Base-by-base conservation (phyloP, 768 basidiomycete species). In the Calocybe indica region DNA sequence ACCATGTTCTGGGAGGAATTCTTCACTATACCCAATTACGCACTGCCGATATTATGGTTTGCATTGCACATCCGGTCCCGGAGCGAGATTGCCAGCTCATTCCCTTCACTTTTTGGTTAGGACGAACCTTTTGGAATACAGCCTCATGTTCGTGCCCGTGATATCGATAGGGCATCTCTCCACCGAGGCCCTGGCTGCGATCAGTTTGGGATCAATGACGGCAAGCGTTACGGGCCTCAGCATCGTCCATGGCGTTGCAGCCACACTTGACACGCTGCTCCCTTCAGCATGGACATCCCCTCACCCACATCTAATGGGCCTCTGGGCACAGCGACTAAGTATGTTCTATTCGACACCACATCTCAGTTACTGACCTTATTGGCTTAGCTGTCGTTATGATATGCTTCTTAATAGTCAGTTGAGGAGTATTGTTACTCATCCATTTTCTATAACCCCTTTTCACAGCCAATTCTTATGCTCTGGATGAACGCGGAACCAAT, bases 231-330 rank as follows among this genome's bases (percentile, higher is more conserved):
- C 87, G 1, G 85, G 79, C 2, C 85, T 84, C 53, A 86, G 82
- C 52, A 82, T 94, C 45, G 69, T 93, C 6, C 85, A 85, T 53
- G 91, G 92, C 9, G 79, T 94, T 42, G 71, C 80, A 9, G 88
- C 85, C 40, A 83, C 90, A 0, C 79, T 99, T 12, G 95, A 99
- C 64, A 93, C 94, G 0, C 76, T 99, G 56, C 80, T 97, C 9
- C 94, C 96, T 0, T 82, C 91, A 30, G 93, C 95, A 14, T 99
- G 88, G 91, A 94, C 96, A 0, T 92, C 91, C 1, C 59, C 82
- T 0, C 81, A 85, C 30, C 94, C 93, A 0, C 69, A 84, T n/a
- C 73, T 91, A n/a, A 89, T 96, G 7, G 92, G 93, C 3, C 73
- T 95, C 6, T 95, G 92, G 92, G 66, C 86, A 6, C 91, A 93